Base-by-base conservation (phyloP, 2,329 filamentous ascomycete species). In the Colletotrichum orchidophilum region DNA sequence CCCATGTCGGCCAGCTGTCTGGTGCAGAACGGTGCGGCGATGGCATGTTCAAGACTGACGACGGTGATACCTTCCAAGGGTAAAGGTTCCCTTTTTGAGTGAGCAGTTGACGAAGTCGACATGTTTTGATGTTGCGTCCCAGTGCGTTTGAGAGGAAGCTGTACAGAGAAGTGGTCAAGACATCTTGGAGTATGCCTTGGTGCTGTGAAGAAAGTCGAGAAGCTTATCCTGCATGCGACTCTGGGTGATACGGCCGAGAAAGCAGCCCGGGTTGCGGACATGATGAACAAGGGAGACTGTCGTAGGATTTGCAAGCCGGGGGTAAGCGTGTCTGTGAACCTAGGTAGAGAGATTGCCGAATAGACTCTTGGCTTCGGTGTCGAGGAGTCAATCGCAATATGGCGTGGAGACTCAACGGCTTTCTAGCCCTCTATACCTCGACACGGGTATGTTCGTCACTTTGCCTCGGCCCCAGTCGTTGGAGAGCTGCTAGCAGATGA, bases 21-120 rank as follows among this genome's bases (percentile, higher is more conserved):
- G 0, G 87, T 88, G 72, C 86, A 88, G 69, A 87, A 87, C 1
- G 87, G 87, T 0, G 85, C 86, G 0, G 87, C 85, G 72, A 88
- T 86, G 57, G 87, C 87, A 75, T 88, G 87, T 68, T 88, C 87
- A 0, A 88, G 78, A 50, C 85, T 85, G 26, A 88, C 82, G 8
- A 88, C 85, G 0, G 84, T 87, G 59, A 87, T 80, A 12, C 85
- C 86, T 26, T 82, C 78, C 1, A 79, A 63, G 1, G 78, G 78
- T 13, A 71, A 31, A 5, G 57, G 57, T 13, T 67, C 63, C 24
- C 29, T 62, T 3, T 12, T 42, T 3, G n/a, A 9, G 12, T 27
- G 33, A 2, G 13, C 4, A 12, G 50, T 15, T 24, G 29, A 29
- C 5, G 42, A 49, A 12, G 31, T 46, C 4, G 24, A 3, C 42